A percentile compares a stretch with the other conserved stretches of the same genome.
Conservation (phyloP, 257 asterid species). For the Solanum chiquidenum region DNA sequence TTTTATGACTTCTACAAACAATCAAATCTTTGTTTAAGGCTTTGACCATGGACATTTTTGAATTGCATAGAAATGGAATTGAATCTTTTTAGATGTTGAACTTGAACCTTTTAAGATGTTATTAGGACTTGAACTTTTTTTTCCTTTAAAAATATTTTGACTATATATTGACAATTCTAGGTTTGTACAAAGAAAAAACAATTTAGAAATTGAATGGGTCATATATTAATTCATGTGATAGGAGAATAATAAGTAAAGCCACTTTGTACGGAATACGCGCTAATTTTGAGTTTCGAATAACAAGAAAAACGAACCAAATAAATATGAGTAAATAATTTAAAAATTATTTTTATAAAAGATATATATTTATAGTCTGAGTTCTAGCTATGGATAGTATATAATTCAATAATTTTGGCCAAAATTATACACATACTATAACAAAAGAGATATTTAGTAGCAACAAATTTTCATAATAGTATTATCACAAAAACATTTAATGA, state of each 20-base stretch:
- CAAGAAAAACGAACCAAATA: background rate
- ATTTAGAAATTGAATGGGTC: background rate
- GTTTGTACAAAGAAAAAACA: background rate
- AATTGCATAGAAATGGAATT: conserved; percentile 2
- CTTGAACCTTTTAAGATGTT: background rate
- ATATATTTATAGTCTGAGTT: background rate
- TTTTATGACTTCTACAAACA: background rate
- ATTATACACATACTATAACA: background rate
- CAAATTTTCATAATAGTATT: background rate
- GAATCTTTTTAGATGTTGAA: background rate
- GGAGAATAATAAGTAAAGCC: background rate
- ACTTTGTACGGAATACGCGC: background rate
- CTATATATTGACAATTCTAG: background rate
- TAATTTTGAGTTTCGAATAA: background rate
- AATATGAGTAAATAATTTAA: too few species aligned
- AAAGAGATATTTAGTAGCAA: background rate
- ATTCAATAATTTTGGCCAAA: background rate
- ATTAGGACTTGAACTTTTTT: background rate
- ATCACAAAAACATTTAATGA: too few species aligned
- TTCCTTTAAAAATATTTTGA: background rate
- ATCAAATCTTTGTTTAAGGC: background rate
- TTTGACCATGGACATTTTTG: conserved; percentile 11
- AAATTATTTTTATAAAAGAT: background rate
- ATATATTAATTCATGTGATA: background rate
- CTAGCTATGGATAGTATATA: background rate